Evolutionary conservation across 129 eudicot genomes (phyloP), one percentile per base, ranked within the genome.

Genomic region (Calendula officinalis): DNA sequence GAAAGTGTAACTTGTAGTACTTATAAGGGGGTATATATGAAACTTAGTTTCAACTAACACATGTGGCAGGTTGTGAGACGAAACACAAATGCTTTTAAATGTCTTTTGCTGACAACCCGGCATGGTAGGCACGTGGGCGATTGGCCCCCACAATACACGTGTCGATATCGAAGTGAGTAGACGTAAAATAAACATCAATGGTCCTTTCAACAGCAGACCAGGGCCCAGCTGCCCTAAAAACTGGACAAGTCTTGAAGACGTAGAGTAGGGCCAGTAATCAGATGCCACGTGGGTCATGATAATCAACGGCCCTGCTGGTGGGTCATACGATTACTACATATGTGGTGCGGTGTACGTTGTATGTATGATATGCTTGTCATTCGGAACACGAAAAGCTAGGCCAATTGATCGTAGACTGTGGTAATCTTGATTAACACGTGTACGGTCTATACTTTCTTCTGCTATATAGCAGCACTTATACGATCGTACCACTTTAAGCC

Each of bases 281-380:
- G 53, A 5, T 33, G 78, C 78, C 78, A 73, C 78, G 67, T 73
- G 72, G 66, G 42, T 5, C 1, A 30, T 30, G n/a, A 34, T 30
- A 52, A 76, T 76, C 80, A 69, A 76, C 75, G 74, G 69, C 17
- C 70, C 50, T 43, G 43, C 56, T 68, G 57, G 51, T 56, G 72
- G 86, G 83, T 74, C 76, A 78, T 61, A 42, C 48, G 81, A 70
- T 46, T 5, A 45, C 30, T 12, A 67, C 74, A 61, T 45, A 51
- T 56, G 72, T 72, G 80, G 68, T 71, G 67, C 56, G 75, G 74
- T 69, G 75, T 77, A 69, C 77, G 73, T 66, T 61, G 75, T 66
- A 62, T 56, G 68, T 66, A 40, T 66, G 36, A 51, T 65, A 62
- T 70, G 69, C 75, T 60, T 75, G 83, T 64, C 73, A 76, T 51